phyloP scores from a whole-genome alignment of 148 eudicot genomes.

The Rhododendron vialii region DNA sequence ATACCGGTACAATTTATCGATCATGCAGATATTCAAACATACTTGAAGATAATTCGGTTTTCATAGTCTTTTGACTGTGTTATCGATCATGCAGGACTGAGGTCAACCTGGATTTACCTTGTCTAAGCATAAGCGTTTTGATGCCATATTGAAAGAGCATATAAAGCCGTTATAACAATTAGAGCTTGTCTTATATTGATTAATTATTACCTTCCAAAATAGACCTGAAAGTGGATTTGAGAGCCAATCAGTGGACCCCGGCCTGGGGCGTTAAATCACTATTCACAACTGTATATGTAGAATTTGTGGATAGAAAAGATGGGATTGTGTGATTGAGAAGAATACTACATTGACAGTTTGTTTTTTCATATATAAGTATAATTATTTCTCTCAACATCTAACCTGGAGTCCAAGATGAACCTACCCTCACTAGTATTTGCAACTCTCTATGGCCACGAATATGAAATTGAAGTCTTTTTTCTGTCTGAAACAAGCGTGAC shows the following conservation, averaged over 20 bases:
- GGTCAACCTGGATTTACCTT: conserved; percentile 97
- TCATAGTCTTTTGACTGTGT: not conserved
- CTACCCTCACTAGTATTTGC: no score
- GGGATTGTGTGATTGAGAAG: not conserved
- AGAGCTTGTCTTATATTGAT: not conserved
- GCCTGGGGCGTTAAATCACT: not conserved
- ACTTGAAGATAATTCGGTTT: not conserved
- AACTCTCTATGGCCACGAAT: not conserved
- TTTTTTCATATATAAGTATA: no score
- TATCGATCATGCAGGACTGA: conserved; percentile 55
- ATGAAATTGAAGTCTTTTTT: not conserved
- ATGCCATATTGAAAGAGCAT: conserved; percentile 73
- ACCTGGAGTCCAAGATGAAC: no score
- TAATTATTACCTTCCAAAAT: not conserved
- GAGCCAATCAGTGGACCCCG: not conserved
- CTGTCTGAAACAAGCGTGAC: not conserved
- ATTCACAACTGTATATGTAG: not conserved
- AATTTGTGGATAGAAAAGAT: not conserved
- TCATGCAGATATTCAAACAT: not conserved
- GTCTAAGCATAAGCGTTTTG: conserved; percentile 82
- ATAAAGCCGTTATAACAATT: conserved; percentile 3
- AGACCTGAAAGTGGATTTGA: not conserved
- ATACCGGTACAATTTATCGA: not conserved
- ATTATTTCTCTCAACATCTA: no score
- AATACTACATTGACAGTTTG: not conserved